Evolutionary conservation across 2,329 filamentous ascomycete genomes (phyloP).

Genomic region (Didymella exigua): DNA sequence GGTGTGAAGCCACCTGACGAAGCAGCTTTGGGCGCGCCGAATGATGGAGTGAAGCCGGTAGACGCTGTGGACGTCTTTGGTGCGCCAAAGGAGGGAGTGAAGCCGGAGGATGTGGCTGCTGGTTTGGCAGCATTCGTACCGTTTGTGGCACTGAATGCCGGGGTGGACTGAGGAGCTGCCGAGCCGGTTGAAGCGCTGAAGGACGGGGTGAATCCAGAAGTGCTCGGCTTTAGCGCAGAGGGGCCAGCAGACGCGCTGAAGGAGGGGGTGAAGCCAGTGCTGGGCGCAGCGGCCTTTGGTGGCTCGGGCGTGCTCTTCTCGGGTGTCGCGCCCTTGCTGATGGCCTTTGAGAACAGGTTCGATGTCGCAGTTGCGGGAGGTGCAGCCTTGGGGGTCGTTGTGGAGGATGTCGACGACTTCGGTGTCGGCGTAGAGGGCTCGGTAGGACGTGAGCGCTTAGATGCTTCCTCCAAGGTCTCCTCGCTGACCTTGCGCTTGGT

Average conservation of each 20-base stretch:
- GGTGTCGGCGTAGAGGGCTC: conserved; percentile 28
- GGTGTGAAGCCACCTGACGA: conserved; percentile 16
- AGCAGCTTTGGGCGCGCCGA: conserved; percentile 9
- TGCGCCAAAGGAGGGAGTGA: conserved; percentile 16
- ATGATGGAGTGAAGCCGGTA: conserved; percentile 11
- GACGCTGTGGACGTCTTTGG: background rate
- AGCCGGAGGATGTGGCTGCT: background rate
- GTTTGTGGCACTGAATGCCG: conserved; percentile 1
- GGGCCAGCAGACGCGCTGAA: conserved; percentile 16
- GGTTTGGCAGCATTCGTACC: background rate
- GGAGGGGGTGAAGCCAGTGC: conserved; percentile 23
- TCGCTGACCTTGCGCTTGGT: conserved; percentile 40
- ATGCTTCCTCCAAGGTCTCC: conserved; percentile 22
- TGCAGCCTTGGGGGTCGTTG: conserved; percentile 21
- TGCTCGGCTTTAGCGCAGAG: conserved; percentile 5
- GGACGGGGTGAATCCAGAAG: conserved; percentile 15
- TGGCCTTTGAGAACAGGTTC: conserved; percentile 32
- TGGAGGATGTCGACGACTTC: conserved; percentile 16
- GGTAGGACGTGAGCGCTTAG: conserved; percentile 35
- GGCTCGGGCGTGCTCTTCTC: conserved; percentile 21
- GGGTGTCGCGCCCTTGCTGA: conserved; percentile 27
- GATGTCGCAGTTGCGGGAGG: conserved; percentile 31
- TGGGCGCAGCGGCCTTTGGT: conserved; percentile 15
- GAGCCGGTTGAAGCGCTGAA: conserved; percentile 15
- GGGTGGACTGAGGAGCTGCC: conserved; percentile 4